A percentile compares a stretch with the other conserved stretches of the same genome.
phyloP scores from a whole-genome alignment of 2,329 filamentous ascomycete genomes.

The Pseudomassariella vexata region DNA sequence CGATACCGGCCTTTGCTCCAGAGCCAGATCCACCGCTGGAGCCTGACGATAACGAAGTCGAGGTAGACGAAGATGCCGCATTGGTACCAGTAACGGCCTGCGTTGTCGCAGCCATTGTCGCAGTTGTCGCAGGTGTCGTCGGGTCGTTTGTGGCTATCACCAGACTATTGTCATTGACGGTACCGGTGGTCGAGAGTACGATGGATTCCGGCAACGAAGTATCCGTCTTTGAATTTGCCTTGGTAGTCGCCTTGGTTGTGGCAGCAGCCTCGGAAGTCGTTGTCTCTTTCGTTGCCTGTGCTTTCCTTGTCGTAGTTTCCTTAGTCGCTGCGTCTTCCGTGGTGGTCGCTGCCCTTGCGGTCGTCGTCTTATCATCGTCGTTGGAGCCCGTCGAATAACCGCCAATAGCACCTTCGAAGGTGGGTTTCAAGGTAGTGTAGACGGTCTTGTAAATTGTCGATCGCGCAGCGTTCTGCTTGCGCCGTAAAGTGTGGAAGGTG shows the following conservation, averaged over 20 bases:
- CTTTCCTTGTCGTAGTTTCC: conserved; percentile 1
- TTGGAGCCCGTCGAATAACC: conserved; percentile 32
- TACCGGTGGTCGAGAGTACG: conserved; percentile 16
- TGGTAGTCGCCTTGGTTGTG: conserved; percentile 6
- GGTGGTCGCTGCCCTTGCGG: conserved; percentile 12
- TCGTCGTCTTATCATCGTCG: conserved; percentile 16
- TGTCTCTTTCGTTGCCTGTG: conserved; percentile 3
- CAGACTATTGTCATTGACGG: conserved; percentile 21
- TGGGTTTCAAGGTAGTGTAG: conserved; percentile 34
- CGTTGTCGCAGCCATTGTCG: conserved; percentile 9
- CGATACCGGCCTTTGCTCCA: conserved; percentile 71
- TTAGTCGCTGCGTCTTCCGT: conserved; percentile 8
- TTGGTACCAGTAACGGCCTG: conserved; percentile 14
- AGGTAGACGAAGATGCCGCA: conserved; percentile 14
- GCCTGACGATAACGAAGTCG: conserved; percentile 15
- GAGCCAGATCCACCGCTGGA: conserved; percentile 25
- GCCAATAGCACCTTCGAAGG: conserved; percentile 35
- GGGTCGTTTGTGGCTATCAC: conserved; percentile 19
- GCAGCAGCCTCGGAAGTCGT: conserved; percentile 6
- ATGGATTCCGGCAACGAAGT: conserved; percentile 16
- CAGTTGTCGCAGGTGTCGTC: conserved; percentile 17
- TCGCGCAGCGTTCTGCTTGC: conserved; percentile 7
- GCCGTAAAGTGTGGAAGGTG: no score
- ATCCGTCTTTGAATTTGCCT: conserved; percentile 2
- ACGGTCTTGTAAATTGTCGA: conserved; percentile 30